These are phyloP conservation scores for Gloeophyllum trabeum DNA, from an alignment of 768 basidiomycete genomes.

Conservation along the genomic window DNA sequence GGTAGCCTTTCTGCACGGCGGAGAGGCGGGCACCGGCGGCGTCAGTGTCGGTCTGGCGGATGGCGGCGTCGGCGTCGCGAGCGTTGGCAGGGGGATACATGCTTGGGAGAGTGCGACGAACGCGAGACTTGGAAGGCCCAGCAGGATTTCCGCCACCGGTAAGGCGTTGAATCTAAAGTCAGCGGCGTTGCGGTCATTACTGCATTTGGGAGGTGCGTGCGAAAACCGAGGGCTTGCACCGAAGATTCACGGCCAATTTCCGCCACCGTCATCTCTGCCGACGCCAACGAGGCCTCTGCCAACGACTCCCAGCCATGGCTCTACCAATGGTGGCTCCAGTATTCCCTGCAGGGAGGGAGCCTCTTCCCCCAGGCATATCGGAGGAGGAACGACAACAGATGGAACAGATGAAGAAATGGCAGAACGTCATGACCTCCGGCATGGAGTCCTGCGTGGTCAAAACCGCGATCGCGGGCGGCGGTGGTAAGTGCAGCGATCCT, in stretches of 20 bases:
- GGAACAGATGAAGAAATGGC: slow-evolving; percentile 67
- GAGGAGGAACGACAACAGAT: slow-evolving; percentile 67
- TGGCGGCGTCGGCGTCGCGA: slow-evolving; percentile 43
- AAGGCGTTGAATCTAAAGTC: no score
- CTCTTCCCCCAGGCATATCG: slow-evolving; percentile 72
- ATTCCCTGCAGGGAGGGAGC: slow-evolving; percentile 80
- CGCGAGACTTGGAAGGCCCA: no score
- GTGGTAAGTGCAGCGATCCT: slow-evolving; percentile 42
- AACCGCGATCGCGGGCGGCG: slow-evolving; percentile 67
- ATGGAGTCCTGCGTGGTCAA: slow-evolving; percentile 87
- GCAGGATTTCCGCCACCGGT: no score
- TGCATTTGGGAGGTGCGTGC: no score
- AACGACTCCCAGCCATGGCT: no score
- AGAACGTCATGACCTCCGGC: slow-evolving; percentile 53
- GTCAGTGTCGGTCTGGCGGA: slow-evolving; percentile 74
- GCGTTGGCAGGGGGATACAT: no score
- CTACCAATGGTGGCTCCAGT: slow-evolving; percentile 49
- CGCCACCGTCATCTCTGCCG: no score
- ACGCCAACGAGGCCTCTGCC: no score
- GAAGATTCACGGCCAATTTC: no score
- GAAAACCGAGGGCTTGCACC: no score
- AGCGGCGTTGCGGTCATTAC: no score
- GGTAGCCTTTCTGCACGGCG: slow-evolving; percentile 73
- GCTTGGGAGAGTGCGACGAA: no score
- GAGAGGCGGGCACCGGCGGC: slow-evolving; percentile 78